Evolutionary conservation across 352 stramenopile species (phyloP).

Genomic region (Nothophytophthora sp.): DNA sequence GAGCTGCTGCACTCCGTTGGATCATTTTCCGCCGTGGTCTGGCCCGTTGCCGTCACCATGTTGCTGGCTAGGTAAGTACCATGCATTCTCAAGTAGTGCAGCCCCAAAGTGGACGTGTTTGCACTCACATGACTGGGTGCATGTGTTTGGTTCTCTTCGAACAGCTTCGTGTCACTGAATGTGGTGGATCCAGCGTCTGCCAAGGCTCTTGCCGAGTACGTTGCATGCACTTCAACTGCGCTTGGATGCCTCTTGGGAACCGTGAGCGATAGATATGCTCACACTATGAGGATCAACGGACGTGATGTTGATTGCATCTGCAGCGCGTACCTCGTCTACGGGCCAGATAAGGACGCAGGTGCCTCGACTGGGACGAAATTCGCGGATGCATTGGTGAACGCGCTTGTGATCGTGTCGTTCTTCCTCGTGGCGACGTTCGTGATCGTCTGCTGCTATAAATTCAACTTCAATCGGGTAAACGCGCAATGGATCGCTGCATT

Average conservation of each 20-base stretch:
- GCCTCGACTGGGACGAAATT: slow-evolving; percentile 27
- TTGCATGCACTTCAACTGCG: no score
- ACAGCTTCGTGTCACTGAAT: slow-evolving; percentile 81
- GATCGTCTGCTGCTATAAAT: slow-evolving; percentile 91
- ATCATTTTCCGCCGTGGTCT: slow-evolving; percentile 87
- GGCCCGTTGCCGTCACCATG: slow-evolving; percentile 84
- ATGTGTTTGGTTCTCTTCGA: not conserved
- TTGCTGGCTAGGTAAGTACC: slow-evolving; percentile 73
- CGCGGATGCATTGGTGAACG: slow-evolving; percentile 84
- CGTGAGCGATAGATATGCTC: not conserved
- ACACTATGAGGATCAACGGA: no score
- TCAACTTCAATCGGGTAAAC: no score
- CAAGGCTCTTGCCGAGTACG: slow-evolving; percentile 71
- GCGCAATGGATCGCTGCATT: slow-evolving; percentile 38
- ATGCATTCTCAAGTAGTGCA: slow-evolving; percentile 89
- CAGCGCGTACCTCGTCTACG: slow-evolving; percentile 82
- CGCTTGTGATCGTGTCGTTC: slow-evolving; percentile 87
- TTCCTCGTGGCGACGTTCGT: slow-evolving; percentile 87
- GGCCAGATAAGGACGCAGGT: slow-evolving; percentile 52
- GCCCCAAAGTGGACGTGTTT: slow-evolving; percentile 30
- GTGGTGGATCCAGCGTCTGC: slow-evolving; percentile 78
- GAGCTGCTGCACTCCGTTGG: slow-evolving; percentile 89
- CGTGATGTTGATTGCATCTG: not conserved
- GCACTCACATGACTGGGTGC: not conserved
- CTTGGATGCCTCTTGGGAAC: no score